Base-by-base conservation (phyloP, 768 basidiomycete species). In the Arthromyces matolae region DNA sequence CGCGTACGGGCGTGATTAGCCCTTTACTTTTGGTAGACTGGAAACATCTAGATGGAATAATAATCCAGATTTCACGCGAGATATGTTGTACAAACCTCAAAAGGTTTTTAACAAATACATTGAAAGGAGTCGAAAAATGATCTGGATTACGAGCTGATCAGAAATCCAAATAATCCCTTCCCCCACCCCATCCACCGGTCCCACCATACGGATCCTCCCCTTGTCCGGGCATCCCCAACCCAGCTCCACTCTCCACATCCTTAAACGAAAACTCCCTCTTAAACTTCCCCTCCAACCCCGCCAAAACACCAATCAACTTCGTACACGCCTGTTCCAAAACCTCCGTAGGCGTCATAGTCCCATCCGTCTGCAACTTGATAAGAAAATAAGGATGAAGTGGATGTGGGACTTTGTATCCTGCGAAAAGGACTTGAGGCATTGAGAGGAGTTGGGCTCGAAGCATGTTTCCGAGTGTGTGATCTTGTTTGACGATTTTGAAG, bases 351-450 rank as follows among this genome's bases (percentile, higher is more conserved):
- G 93, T 89, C 37, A 84, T 68, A 1, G 81, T 75, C 19, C 93
- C 91, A 66, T 97, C 93, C 2, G 94, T 97, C 69, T 97, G 96
- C 46, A 98, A 81, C 67, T 96, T 97, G 67, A 99, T 81, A 48
- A 90, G 75, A 70, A 98, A 95, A 64, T 93, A 80, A 7, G 94
- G 93, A 54, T 96, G 91, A 18, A 95, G 81, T 1, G 96, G 95
- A 60, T 97, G 96, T 0, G 95, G 95, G 31, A 93, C 92, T 71
- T 94, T 93, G 83, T 98, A 98, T 1, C 96, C 96, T 1, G 94
- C 94, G 63, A 98, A 98, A 51, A 93, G 83, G 55, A 97, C 83
- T 55, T 84, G 76, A 5, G 90, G 86, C 79, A 89, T 87, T 7
- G 84, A 69, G 27, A 97, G 83, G 23, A 98, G 84, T 77, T 99